A percentile compares a stretch with the other conserved stretches of the same genome.
Evolutionary conservation across 169 alveolate species (phyloP).

Genomic region (Eimeria zaria): DNA sequence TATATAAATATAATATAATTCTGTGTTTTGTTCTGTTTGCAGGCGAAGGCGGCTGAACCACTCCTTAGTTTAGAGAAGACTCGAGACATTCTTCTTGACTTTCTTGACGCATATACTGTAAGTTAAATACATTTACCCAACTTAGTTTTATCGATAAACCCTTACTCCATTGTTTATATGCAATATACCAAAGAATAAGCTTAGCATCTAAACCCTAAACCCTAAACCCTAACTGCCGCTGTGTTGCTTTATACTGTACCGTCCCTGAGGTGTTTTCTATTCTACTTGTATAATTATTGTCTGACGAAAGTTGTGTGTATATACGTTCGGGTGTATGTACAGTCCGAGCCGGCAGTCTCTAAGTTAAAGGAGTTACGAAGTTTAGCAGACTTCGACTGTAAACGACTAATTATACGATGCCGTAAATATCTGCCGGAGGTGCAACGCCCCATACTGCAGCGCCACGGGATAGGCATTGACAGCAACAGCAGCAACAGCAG

Average conservation of each 20-base stretch:
- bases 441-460: constrained; percentile 58
- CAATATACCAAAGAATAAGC: background rate
- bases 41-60: background rate
- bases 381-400: constrained; percentile 72
- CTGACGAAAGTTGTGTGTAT: too few relatives aligned
- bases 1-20: background rate
- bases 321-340: background rate
- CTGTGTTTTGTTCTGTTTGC: too few relatives aligned
- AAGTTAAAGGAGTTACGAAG: constrained; percentile 39
- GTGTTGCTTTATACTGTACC: background rate
- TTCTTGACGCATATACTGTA: constrained; percentile 80
- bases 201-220: background rate
- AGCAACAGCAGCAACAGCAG: background rate
- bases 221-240: background rate
- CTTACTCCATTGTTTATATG: too few relatives aligned
- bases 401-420: constrained; percentile 55
- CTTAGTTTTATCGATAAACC: too few relatives aligned
- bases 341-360: constrained; percentile 47
- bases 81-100: constrained; percentile 48
- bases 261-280: background rate
- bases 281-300: too few relatives aligned
- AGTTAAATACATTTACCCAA: background rate
- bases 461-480: constrained; percentile 31
- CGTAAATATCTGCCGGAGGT: constrained; percentile 77
- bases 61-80: constrained; percentile 67